Base-by-base conservation (phyloP, 192 early-diverging fungal genomes). In the Backusella psychrophila region DNA sequence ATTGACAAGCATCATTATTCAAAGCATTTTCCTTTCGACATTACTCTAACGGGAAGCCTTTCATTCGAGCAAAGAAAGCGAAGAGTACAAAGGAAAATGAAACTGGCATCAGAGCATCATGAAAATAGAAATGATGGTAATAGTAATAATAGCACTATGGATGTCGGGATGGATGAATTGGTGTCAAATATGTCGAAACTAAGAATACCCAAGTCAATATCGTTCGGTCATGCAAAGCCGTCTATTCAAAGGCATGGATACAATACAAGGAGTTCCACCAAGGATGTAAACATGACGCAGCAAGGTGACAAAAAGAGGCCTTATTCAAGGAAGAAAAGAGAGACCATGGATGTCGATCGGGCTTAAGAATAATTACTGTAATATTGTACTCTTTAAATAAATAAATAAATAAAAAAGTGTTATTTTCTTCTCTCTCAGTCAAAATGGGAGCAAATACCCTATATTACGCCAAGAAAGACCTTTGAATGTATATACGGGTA, bases 1-100 rank as follows among this genome's bases (percentile, higher is more conserved):
- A 86, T 90, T 66, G 85, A 87, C 33, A 86, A 88, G 34, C 88
- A 90, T 56, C 42, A 80, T 4, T 90, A 88, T 66, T 84, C 88
- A 14, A 81, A 71, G 42, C 73, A 70, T 26, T 90, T 87, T 77
- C 82, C 86, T 11, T 90, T 90, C 78, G 75, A 75, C 5, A 74
- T 89, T 21, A 75, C 82, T 11, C 21, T 77, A 7, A 85, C 81
- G 2, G 88, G 88, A 6, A 76, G 82, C 19, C 15, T 85, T 0
- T 77, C 82, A 2, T 78, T 81, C 41, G 77, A 42, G 14, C 69
- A 76, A 67, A 76, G 80, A n/a, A 69, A 72, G 49, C 69, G 66
- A 21, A 12, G 66, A 6, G 49, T 67, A 9, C 46, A 78, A 17
- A 69, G 36, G 17, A 76, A 83, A 17, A 74, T 79, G 72, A 23